Evolutionary conservation across 148 eudicot species (phyloP).

Genomic region (Rhododendron simsii): DNA sequence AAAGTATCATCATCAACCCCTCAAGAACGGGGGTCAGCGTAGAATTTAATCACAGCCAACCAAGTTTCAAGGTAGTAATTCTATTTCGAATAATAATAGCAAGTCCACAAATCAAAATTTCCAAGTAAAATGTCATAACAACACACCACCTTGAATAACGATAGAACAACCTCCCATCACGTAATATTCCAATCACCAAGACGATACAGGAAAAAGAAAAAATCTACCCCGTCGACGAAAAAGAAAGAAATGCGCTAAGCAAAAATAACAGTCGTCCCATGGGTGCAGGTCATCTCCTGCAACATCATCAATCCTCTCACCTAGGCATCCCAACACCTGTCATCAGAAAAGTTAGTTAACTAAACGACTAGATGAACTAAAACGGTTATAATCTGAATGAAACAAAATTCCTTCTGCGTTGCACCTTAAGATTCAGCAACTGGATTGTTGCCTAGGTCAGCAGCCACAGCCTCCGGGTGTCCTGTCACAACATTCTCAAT

Average conservation of each 20-base stretch:
- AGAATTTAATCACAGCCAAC: neutral
- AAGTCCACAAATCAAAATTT: constrained; percentile 5
- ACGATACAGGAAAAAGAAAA: neutral
- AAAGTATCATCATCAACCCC: neutral
- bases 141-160: neutral
- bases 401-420: neutral
- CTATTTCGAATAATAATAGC: neutral
- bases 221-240: neutral
- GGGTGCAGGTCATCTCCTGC: neutral
- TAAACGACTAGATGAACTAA: neutral
- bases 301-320: neutral
- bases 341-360: neutral
- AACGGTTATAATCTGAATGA: neutral
- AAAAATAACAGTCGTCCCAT: neutral
- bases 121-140: neutral
- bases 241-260: neutral
- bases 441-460: constrained; percentile 7
- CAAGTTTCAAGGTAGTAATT: neutral
- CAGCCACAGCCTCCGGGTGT: neutral
- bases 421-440: constrained; percentile 17
- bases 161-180: neutral
- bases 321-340: neutral
- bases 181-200: neutral
- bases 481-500: constrained; percentile 12
- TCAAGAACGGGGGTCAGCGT: neutral